Evolutionary conservation across 352 stramenopile genomes (phyloP), one percentile per base, ranked within the genome.

Genomic region (Plasmopara muralis): DNA sequence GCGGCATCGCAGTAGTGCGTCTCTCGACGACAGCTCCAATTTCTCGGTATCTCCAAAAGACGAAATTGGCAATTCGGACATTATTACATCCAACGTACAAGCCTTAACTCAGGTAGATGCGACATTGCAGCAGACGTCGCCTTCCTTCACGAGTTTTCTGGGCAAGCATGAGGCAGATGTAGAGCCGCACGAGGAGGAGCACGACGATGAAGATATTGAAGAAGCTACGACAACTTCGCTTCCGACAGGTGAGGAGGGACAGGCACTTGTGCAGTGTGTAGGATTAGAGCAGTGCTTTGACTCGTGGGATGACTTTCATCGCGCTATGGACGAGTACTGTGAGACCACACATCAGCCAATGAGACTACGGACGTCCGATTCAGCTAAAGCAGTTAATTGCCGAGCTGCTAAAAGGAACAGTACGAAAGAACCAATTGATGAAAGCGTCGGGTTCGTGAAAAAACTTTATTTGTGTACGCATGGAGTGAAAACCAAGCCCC

Each of bases 401-500:
- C 71, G 81, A 33, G 78, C 77, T 10, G 81, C 81, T n/a, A 89
- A 89, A 62, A 71, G 81, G 30, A 91, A 91, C 63, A 91, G 81
- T 29, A 46, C 85, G 41, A 91, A 91, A 53, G 75, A 87, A 46
- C 81, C 81, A n/a, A 89, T 91, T 64, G 81, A 91, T 50, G 81
- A 91, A 54, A 88, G 74, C 48, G 68, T 91, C 16, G 81, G 81
- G 8, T 91, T 91, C 43, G 81, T 91, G 15, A 91, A 91, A 62
- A 91, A 91, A 42, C 66, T 91, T 3, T 91, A 91, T 35, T 61
- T 89, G 49, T 91, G 81, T 60, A 91, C 81, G 30, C 81, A 91
- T 31, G 81, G 81, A 37, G 81, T 91, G 20, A 91, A 91, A 60
- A 86, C 81, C 28, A 91, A 91, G 63, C 81, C 81, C 15, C 68